These are phyloP conservation scores for Verticillium alfalfae DNA, from an alignment of 2,329 filamentous ascomycete genomes.

Conservation along the genomic window DNA sequence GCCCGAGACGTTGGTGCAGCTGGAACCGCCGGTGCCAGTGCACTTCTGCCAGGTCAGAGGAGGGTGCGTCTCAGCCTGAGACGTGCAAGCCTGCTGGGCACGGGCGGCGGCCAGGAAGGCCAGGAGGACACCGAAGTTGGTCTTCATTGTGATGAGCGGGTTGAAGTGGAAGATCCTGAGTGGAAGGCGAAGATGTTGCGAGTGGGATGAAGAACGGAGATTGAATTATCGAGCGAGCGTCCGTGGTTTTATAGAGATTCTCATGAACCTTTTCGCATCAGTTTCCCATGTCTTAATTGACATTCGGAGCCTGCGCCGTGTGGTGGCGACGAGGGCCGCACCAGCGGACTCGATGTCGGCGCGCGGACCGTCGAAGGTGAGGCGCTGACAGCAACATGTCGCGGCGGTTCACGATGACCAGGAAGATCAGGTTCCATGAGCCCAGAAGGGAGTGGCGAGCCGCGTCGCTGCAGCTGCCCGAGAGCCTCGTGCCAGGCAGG, in stretches of 20 bases:
- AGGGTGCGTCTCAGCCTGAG: slow-evolving; percentile 45
- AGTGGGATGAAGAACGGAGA: background rate
- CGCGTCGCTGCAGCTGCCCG: background rate
- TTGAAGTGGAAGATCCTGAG: background rate
- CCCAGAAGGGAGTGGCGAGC: background rate
- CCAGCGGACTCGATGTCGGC: background rate
- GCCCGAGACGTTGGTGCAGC: slow-evolving; percentile 41
- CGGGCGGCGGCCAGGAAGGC: slow-evolving; percentile 34
- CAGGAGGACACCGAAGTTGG: slow-evolving; percentile 23
- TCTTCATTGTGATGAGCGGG: slow-evolving; percentile 18
- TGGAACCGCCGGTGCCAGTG: slow-evolving; percentile 33
- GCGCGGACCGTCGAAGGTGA: background rate
- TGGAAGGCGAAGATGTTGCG: background rate
- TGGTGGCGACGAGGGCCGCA: background rate
- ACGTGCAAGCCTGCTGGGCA: slow-evolving; percentile 46
- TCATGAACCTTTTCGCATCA: background rate
- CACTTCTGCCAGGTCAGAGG: slow-evolving; percentile 48
- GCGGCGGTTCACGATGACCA: background rate
- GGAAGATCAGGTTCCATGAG: background rate
- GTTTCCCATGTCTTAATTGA: background rate
- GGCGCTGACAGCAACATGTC: background rate
- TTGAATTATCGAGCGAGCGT: background rate
- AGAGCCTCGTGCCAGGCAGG: background rate
- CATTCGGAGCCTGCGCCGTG: background rate
- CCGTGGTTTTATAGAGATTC: background rate